phyloP scores from a whole-genome alignment of 164 flowering plant genomes.

The Pachysandra terminalis region DNA sequence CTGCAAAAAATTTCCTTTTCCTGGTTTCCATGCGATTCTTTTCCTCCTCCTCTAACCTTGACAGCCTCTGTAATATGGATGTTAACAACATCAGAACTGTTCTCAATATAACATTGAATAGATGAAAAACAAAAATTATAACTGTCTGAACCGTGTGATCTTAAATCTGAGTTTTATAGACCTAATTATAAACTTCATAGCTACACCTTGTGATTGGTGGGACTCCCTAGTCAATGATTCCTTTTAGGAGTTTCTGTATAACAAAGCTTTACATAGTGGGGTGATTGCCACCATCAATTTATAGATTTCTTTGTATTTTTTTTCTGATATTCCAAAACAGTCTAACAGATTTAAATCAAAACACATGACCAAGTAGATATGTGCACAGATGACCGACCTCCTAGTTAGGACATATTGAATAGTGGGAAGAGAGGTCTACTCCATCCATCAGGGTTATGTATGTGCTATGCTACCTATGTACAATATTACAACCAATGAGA shows the following conservation, averaged over 20 bases:
- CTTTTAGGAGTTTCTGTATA: neutral
- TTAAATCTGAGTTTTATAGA: neutral
- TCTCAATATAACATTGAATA: neutral
- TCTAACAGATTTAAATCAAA: no score
- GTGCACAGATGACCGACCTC: no score
- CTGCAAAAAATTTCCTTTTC: conserved; percentile 89
- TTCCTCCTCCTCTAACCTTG: conserved; percentile 87
- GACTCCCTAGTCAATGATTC: neutral
- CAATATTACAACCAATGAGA: neutral
- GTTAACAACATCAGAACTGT: conserved; percentile 6
- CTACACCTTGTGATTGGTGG: neutral
- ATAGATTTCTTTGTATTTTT: no score
- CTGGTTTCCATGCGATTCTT: conserved; percentile 70
- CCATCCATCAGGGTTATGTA: neutral
- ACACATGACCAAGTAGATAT: no score
- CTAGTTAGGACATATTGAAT: neutral
- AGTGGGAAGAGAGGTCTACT: neutral
- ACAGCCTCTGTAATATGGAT: conserved; percentile 59
- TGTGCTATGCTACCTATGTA: neutral
- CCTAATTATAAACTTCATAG: neutral
- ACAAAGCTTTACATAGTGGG: no score
- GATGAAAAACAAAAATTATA: no score
- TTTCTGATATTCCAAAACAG: no score
- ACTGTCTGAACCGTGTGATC: no score
- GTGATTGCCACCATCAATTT: no score